These are phyloP conservation scores for Lasiodiplodia hormozganensis DNA, from an alignment of 2,329 filamentous ascomycete genomes.

Conservation along the genomic window DNA sequence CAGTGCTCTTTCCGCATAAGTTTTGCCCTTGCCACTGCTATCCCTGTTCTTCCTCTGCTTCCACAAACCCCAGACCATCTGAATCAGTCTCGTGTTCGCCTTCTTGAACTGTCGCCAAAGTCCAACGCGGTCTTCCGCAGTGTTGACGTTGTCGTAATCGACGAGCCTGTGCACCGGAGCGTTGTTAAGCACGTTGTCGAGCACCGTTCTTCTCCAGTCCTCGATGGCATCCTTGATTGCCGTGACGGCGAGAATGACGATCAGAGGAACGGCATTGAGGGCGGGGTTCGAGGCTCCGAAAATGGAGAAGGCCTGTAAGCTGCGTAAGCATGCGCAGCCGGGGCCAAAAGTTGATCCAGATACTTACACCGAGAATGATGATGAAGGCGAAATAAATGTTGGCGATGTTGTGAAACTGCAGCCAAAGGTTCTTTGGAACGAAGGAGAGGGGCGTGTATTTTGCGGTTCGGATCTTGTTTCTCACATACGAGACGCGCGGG, in stretches of 20 bases:
- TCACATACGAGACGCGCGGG: slow-evolving; percentile 72
- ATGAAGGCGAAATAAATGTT: slow-evolving; percentile 98
- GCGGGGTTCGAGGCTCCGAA: slow-evolving; percentile 93
- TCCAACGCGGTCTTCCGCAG: slow-evolving; percentile 83
- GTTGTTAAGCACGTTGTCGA: slow-evolving; percentile 95
- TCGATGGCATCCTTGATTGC: slow-evolving; percentile 95
- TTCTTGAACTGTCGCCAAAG: slow-evolving; percentile 92
- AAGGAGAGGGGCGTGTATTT: slow-evolving; percentile 98
- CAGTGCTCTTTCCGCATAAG: slow-evolving; percentile 55
- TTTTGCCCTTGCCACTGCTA: slow-evolving; percentile 52
- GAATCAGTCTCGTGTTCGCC: slow-evolving; percentile 69
- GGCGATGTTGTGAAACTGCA: slow-evolving; percentile 98
- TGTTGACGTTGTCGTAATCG: slow-evolving; percentile 93
- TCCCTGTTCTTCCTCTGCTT: slow-evolving; percentile 51
- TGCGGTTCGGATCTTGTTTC: slow-evolving; percentile 97
- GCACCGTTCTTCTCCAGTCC: slow-evolving; percentile 88
- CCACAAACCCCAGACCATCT: slow-evolving; percentile 61
- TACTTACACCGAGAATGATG: slow-evolving; percentile 89
- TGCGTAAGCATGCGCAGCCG: slow-evolving; percentile 31
- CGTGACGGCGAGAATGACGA: slow-evolving; percentile 88
- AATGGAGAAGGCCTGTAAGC: slow-evolving; percentile 86
- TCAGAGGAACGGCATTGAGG: slow-evolving; percentile 87
- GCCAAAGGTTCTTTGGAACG: slow-evolving; percentile 94
- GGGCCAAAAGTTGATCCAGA: not conserved
- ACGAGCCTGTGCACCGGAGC: slow-evolving; percentile 89